Evolutionary conservation across 2,329 filamentous ascomycete species (phyloP).

Genomic region (Grosmannia serpens): DNA sequence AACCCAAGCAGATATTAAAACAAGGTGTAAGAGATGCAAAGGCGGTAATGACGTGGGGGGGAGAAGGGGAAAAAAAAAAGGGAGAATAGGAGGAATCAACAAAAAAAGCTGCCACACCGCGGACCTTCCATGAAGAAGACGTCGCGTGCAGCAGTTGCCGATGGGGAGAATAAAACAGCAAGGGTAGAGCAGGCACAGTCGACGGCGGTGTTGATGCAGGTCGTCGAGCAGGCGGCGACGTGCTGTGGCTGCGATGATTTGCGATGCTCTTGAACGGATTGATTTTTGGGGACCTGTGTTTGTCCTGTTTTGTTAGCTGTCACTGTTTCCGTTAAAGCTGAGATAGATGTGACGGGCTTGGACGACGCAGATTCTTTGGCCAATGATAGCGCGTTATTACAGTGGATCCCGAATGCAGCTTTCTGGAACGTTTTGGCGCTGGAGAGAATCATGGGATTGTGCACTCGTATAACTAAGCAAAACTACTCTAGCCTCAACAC

Average conservation of each 20-base stretch:
- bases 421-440: not conserved
- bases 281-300: constrained; percentile 3
- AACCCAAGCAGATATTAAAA: not conserved
- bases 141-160: not conserved
- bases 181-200: not conserved
- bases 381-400: constrained; percentile 8
- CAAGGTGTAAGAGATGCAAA: not conserved
- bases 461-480: no score
- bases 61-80: not conserved
- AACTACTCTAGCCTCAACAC: no score
- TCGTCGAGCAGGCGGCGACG: not conserved
- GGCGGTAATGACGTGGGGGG: not conserved
- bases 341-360: not conserved
- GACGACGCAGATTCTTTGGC: not conserved
- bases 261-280: not conserved
- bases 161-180: not conserved
- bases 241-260: not conserved
- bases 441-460: not conserved
- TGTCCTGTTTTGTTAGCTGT: constrained; percentile 6
- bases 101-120: not conserved
- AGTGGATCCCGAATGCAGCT: not conserved
- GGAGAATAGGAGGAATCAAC: not conserved
- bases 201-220: not conserved
- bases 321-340: constrained; percentile 11
- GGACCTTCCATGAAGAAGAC: constrained; percentile 7